Evolutionary conservation across 495 filamentous ascomycete genomes (phyloP).

Genomic region (Xylaria curta): DNA sequence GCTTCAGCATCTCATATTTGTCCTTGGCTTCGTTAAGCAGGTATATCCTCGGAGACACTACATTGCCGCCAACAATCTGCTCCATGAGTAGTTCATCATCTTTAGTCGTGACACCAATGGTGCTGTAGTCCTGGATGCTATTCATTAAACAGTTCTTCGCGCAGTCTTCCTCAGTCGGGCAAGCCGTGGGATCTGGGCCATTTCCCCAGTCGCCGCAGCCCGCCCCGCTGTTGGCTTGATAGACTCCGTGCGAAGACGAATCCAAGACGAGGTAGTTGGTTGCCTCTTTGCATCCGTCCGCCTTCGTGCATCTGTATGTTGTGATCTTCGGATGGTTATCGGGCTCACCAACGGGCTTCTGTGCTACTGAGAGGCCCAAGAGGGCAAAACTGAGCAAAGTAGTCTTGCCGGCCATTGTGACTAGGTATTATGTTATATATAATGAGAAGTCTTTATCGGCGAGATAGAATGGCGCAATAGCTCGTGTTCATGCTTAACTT

Average conservation of each 20-base stretch:
- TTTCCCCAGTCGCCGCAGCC: slow-evolving; percentile 50
- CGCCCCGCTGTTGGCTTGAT: slow-evolving; percentile 46
- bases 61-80: slow-evolving; percentile 45
- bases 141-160: slow-evolving; percentile 55
- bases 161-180: slow-evolving; percentile 57
- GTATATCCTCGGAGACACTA: slow-evolving; percentile 64
- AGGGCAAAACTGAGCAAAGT: slow-evolving; percentile 34
- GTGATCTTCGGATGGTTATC: slow-evolving; percentile 59
- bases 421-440: not conserved
- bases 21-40: slow-evolving; percentile 59
- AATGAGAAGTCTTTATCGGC: not conserved
- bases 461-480: slow-evolving; percentile 9
- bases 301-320: slow-evolving; percentile 56
- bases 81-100: slow-evolving; percentile 50
- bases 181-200: slow-evolving; percentile 53
- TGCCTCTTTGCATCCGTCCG: slow-evolving; percentile 52
- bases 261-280: slow-evolving; percentile 59
- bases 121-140: slow-evolving; percentile 48
- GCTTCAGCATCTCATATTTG: slow-evolving; percentile 66
- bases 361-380: slow-evolving; percentile 34
- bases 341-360: slow-evolving; percentile 39
- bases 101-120: slow-evolving; percentile 52
- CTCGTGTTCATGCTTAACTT: slow-evolving; percentile 5
- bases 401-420: slow-evolving; percentile 34
- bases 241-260: slow-evolving; percentile 54